Evolutionary conservation across 148 eudicot genomes (phyloP), one percentile per base, ranked within the genome.

Genomic region (Talinum fruticosum): DNA sequence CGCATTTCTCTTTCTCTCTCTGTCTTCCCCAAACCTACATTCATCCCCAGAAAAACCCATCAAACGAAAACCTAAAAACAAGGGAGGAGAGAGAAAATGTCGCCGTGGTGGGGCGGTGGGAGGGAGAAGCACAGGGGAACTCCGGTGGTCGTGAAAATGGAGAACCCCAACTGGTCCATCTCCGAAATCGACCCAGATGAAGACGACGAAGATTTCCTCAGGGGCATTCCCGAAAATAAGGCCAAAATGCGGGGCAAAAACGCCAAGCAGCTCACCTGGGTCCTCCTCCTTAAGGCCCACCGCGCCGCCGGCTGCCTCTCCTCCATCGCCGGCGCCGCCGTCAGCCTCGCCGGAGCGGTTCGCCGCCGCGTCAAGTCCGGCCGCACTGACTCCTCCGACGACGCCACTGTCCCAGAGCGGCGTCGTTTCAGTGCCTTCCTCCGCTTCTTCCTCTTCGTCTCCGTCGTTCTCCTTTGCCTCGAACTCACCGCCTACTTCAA

Each of bases 111-210:
- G 92, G 85, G 79, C 2, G 79, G 80, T 2, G 79, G 76, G 19
- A 77, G 76, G 32, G 85, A 76, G 5, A 87, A 81, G 35, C 86
- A 90, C 61, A 82, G 87, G 13, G 99, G 97, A 0, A 93, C 97
- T 1, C 98, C 98, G 5, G 98, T 96, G 53, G 93, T 96, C 1
- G 88, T 96, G 0, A 96, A 96, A 65, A 93, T 96, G 98, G 97
- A 93, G 72, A 93, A 90, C 78, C 97, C 98, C 0, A 93, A 93
- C 73, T 96, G 97, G 99, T 90, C 98, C 8, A 91, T 96, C 80
- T 88, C 89, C 10, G 98, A 96, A 79, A 84, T 93, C 23, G 87
- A 90, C 5, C 34, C 34, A 2, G 70, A 71, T 1, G 77, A 81
- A 0, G 76, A 82, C 19, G 69, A 53, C 10, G 79, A 81, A 23